phyloP scores from a whole-genome alignment of 768 basidiomycete species.

The Lentinula edodes region DNA sequence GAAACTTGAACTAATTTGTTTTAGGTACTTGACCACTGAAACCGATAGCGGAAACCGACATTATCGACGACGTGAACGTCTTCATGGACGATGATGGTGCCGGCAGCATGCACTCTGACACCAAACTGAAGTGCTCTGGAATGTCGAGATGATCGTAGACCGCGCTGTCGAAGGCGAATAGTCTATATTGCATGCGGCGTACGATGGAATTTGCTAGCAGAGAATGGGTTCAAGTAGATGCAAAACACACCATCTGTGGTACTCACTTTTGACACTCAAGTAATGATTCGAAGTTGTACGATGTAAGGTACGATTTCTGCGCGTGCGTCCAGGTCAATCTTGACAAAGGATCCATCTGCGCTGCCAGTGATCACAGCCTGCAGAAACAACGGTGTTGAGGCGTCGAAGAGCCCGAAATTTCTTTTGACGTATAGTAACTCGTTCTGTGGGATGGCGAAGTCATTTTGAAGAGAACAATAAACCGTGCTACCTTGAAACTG shows the following conservation, averaged over 20 bases:
- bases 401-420: slow-evolving; percentile 29
- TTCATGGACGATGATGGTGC: neutral
- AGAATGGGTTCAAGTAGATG: neutral
- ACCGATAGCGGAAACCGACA: too few species aligned
- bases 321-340: slow-evolving; percentile 29
- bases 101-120: too few species aligned
- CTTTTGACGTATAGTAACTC: slow-evolving; percentile 30
- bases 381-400: slow-evolving; percentile 21
- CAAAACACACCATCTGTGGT: neutral
- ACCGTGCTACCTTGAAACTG: neutral
- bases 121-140: too few species aligned
- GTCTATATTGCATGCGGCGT: too few species aligned
- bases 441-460: slow-evolving; percentile 15
- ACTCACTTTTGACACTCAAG: neutral
- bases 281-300: slow-evolving; percentile 15
- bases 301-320: slow-evolving; percentile 28
- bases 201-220: neutral
- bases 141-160: too few species aligned
- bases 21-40: too few species aligned
- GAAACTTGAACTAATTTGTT: too few species aligned
- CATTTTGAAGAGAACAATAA: neutral
- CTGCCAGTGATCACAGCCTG: slow-evolving; percentile 19
- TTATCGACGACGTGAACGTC: too few species aligned
- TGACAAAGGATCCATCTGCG: slow-evolving; percentile 16
- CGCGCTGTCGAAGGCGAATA: too few species aligned